Evolutionary conservation across 305 asterid genomes (phyloP), one percentile per base, ranked within the genome.

Genomic region (Fraxinus baroniana): DNA sequence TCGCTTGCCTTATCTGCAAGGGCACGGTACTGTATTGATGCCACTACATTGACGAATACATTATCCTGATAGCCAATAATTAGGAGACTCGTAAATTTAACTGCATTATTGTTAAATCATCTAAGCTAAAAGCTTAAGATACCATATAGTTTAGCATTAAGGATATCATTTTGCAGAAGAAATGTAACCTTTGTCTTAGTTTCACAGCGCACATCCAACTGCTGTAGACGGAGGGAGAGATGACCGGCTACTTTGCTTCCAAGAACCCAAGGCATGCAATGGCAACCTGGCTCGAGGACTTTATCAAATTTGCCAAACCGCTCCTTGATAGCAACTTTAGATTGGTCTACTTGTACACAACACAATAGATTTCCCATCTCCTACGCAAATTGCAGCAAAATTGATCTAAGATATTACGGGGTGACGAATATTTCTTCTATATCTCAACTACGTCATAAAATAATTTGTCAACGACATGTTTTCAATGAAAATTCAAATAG

Each of bases 271-370:
- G 83, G 83, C 52, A 80, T n/a, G 77, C 78, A 80, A 72, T 80
- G 83, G 83, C 83, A 80, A 4, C 83, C 83, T 13, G 83, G 83
- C 79, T 80, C 83, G 3, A 80, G 33, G 17, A 80, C 79, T 49
- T 80, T n/a, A 71, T 30, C 78, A 80, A 80, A 80, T 41, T 72
- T 72, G 28, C 83, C 83, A 52, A 80, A 80, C 32, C 46, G n/a
- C 78, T 80, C 83, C 83, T 80, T 71, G 18, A 80, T 80, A 26
- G 49, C 83, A 71, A 80, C 83, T 1, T 76, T 44, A 12, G 83
- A 80, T 80, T 80, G 83, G 20, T 41, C 83, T 8, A 80, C 83
- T 80, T 80, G 72, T 10, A 80, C 78, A 20, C 83, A 80, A 46
- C 83, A 80, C 2, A 80, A 9, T 15, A 72, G 36, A 70, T 80